phyloP scores from a whole-genome alignment of 352 stramenopile genomes.

The Plasmopara halstedii region DNA sequence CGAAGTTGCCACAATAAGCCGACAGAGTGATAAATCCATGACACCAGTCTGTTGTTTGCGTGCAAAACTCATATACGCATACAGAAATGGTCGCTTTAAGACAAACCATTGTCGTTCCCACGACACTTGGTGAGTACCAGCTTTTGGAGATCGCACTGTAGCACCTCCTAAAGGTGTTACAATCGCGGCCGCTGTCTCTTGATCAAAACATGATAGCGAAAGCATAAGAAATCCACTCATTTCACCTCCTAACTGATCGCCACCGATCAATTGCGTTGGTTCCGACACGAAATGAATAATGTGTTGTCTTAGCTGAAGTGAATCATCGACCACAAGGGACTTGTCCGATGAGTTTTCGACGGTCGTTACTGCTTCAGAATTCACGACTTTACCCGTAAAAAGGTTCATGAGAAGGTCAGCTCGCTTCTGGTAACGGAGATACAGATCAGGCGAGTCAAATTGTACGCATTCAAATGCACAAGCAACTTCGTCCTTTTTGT shows the following conservation, averaged over 20 bases:
- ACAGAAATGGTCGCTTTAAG: constrained; percentile 70
- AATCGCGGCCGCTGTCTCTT: constrained; percentile 33
- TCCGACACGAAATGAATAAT: constrained; percentile 51
- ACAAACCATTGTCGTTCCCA: constrained; percentile 81
- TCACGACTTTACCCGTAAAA: constrained; percentile 26
- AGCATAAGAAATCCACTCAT: constrained; percentile 78
- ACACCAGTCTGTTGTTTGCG: constrained; percentile 59
- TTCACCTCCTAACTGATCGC: constrained; percentile 28
- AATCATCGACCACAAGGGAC: not conserved
- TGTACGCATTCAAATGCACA: constrained; percentile 42
- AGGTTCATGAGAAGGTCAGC: constrained; percentile 42
- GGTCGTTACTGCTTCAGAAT: constrained; percentile 6
- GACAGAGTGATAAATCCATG: constrained; percentile 60
- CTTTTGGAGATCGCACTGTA: constrained; percentile 6
- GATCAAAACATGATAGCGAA: constrained; percentile 36
- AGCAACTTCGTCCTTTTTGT: constrained; percentile 23
- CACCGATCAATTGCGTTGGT: constrained; percentile 33
- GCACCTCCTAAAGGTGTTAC: constrained; percentile 15
- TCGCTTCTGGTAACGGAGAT: constrained; percentile 40
- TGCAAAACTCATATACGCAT: constrained; percentile 62
- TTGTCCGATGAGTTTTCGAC: constrained; percentile 1
- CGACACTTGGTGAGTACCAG: constrained; percentile 1
- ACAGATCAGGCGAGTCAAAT: constrained; percentile 29
- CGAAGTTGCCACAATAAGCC: constrained; percentile 36
- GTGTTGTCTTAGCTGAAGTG: constrained; percentile 5